Evolutionary conservation across 257 asterid genomes (phyloP).

Genomic region (Ophiorrhiza pumila): DNA sequence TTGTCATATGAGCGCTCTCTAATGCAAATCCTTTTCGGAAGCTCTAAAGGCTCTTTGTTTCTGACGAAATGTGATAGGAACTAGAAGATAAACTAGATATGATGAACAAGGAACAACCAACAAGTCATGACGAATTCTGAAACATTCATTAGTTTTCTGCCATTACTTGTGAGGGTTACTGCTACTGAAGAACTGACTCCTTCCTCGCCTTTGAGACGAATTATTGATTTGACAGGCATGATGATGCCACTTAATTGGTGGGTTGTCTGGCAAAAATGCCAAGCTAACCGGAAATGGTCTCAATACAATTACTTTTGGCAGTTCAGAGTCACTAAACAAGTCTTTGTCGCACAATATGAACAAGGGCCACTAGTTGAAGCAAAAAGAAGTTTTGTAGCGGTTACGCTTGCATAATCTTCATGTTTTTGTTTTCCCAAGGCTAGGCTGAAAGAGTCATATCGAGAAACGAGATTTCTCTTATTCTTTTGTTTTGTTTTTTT

Average conservation of each 20-base stretch:
- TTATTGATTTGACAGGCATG: neutral
- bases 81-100: slow-evolving; percentile 63
- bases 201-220: neutral
- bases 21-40: neutral
- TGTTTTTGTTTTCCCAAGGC: no score
- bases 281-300: neutral
- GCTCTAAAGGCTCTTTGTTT: neutral
- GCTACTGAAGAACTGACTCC: neutral
- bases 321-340: neutral
- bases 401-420: neutral
- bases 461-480: no score
- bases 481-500: no score
- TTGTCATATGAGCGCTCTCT: neutral
- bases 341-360: neutral
- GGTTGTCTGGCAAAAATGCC: neutral
- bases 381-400: neutral
- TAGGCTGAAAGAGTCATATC: no score
- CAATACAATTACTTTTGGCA: neutral
- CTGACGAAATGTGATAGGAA: slow-evolving; percentile 41
- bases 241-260: neutral
- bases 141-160: slow-evolving; percentile 8
- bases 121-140: slow-evolving; percentile 77
- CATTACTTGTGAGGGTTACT: neutral
- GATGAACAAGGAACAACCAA: slow-evolving; percentile 56
- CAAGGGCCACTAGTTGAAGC: neutral